These are phyloP conservation scores for Hamiltosporidium magnivora DNA, from an alignment of 371 early-diverging fungal genomes.

Conservation along the genomic window DNA sequence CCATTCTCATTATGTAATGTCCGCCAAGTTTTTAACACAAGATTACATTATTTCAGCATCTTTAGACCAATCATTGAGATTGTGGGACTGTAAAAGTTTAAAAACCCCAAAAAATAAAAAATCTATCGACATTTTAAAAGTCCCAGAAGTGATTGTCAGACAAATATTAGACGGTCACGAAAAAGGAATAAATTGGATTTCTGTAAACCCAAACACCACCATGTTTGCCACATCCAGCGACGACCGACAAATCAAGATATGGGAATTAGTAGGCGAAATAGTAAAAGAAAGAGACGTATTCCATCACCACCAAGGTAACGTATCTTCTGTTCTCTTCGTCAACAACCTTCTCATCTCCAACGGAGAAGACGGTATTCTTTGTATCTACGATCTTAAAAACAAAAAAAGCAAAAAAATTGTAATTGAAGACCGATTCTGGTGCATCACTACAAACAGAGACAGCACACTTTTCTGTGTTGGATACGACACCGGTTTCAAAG, in stretches of 20 bases:
- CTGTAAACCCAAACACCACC: constrained; percentile 77
- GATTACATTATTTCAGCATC: constrained; percentile 79
- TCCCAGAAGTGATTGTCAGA: constrained; percentile 73
- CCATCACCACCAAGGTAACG: not conserved
- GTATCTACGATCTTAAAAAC: constrained; percentile 26
- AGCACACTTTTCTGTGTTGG: constrained; percentile 31
- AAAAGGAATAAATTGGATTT: constrained; percentile 90
- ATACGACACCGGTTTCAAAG: constrained; percentile 44
- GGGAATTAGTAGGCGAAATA: constrained; percentile 74
- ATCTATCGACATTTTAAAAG: constrained; percentile 62
- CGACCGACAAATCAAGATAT: constrained; percentile 88
- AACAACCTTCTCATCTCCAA: not conserved
- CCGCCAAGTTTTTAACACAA: constrained; percentile 79
- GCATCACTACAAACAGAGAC: constrained; percentile 20
- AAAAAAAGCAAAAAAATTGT: constrained; percentile 5
- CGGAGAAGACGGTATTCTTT: constrained; percentile 49
- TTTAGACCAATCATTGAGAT: constrained; percentile 87
- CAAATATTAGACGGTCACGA: constrained; percentile 94
- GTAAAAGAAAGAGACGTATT: not conserved
- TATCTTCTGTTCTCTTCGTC: not conserved
- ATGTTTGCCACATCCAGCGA: constrained; percentile 86
- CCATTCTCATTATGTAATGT: constrained; percentile 98
- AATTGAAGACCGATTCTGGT: constrained; percentile 40
- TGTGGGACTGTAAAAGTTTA: constrained; percentile 88
- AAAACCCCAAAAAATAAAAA: constrained; percentile 36